Evolutionary conservation across 1,284 basidiomycete genomes (phyloP).

Genomic region (Cystobasidium sp.): DNA sequence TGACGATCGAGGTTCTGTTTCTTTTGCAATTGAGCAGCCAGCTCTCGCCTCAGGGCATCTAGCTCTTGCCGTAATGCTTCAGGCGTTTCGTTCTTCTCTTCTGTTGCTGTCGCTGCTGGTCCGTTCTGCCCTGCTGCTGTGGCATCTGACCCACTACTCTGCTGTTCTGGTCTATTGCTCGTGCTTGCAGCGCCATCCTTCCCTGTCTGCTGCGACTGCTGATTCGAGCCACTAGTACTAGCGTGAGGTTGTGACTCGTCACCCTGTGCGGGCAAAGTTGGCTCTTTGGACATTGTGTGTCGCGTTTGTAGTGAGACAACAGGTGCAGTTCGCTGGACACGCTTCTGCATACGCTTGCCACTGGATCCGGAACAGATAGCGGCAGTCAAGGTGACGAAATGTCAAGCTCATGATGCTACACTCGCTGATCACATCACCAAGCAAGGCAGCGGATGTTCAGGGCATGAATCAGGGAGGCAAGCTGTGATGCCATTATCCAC

Average conservation of each 20-base stretch:
- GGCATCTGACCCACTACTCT: not conserved
- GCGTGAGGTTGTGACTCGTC: not conserved
- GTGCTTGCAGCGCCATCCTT: not conserved
- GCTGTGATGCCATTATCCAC: no score
- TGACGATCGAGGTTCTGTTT: slow-evolving; percentile 51
- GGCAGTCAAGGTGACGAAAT: no score
- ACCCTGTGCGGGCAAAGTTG: slow-evolving; percentile 5
- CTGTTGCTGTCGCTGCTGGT: not conserved
- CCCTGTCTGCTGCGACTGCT: not conserved
- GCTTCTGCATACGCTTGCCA: no score
- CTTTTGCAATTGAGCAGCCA: slow-evolving; percentile 46
- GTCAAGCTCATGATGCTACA: no score
- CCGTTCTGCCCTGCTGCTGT: not conserved
- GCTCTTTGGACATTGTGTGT: slow-evolving; percentile 7
- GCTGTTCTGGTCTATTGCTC: not conserved
- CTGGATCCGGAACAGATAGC: no score
- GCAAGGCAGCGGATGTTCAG: no score
- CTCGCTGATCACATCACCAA: no score
- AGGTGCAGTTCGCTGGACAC: not conserved
- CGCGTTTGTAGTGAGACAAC: slow-evolving; percentile 4
- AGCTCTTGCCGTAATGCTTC: slow-evolving; percentile 49
- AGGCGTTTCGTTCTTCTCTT: slow-evolving; percentile 35
- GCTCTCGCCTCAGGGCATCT: slow-evolving; percentile 41
- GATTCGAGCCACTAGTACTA: slow-evolving; percentile 5
- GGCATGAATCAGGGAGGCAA: no score